These are phyloP conservation scores for Dalbergia oliveri DNA, from an alignment of 306 rosid genomes.

Conservation along the genomic window DNA sequence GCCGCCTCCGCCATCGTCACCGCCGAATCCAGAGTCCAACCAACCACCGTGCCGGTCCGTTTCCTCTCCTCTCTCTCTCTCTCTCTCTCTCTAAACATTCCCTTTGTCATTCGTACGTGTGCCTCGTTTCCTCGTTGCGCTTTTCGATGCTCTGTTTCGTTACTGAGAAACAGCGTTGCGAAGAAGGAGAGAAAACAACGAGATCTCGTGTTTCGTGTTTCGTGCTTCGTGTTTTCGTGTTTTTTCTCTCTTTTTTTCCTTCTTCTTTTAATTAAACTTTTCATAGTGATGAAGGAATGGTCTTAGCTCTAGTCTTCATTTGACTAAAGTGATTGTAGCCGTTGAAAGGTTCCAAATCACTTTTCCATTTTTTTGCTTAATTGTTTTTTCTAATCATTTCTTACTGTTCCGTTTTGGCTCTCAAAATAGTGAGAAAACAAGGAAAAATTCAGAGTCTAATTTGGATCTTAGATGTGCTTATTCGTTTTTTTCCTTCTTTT, in stretches of 20 bases:
- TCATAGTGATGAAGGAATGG: slow-evolving; percentile 34
- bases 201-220: slow-evolving; percentile 52
- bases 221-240: slow-evolving; percentile 20
- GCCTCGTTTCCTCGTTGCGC: slow-evolving; percentile 21
- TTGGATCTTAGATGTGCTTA: slow-evolving; percentile 46
- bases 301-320: slow-evolving; percentile 30
- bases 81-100: neutral
- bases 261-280: neutral
- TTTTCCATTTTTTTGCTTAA: neutral
- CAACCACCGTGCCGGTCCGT: slow-evolving; percentile 67
- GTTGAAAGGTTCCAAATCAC: slow-evolving; percentile 47
- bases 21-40: slow-evolving; percentile 90
- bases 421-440: slow-evolving; percentile 38
- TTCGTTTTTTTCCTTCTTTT: neutral
- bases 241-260: neutral
- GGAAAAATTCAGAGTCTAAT: slow-evolving; percentile 14
- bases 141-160: slow-evolving; percentile 47
- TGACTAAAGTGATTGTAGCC: slow-evolving; percentile 38
- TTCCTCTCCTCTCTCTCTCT: neutral
- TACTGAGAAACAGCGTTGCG: slow-evolving; percentile 39
- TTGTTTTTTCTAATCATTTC: slow-evolving; percentile 26
- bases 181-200: slow-evolving; percentile 34
- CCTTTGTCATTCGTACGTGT: slow-evolving; percentile 9
- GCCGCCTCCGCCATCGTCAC: slow-evolving; percentile 94
- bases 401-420: slow-evolving; percentile 27